phyloP scores from a whole-genome alignment of 768 basidiomycete genomes.

The Suillus clintonianus region DNA sequence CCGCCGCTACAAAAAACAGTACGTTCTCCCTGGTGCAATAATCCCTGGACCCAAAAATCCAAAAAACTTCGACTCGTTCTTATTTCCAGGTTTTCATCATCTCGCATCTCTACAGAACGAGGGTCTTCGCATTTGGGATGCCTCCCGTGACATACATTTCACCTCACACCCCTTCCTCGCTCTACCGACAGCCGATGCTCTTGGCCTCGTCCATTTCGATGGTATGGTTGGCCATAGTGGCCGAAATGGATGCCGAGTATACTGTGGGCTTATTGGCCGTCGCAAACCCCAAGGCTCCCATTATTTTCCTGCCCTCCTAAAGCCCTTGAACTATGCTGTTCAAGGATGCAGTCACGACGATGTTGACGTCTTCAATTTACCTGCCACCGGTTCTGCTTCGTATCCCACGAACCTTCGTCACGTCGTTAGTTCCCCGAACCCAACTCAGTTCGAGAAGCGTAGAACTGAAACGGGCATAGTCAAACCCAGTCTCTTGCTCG shows the following conservation, averaged over 20 bases:
- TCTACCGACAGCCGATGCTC: constrained; percentile 27
- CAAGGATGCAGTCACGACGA: constrained; percentile 32
- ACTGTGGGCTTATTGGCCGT: constrained; percentile 32
- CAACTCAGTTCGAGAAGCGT: constrained; percentile 23
- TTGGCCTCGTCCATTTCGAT: constrained; percentile 28
- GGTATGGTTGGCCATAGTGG: constrained; percentile 38
- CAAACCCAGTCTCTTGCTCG: constrained; percentile 39
- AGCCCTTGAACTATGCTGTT: constrained; percentile 28
- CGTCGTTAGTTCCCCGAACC: constrained; percentile 4
- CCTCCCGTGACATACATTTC: constrained; percentile 15
- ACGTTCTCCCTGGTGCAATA: constrained; percentile 33
- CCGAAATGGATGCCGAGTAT: constrained; percentile 35
- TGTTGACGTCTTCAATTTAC: constrained; percentile 22
- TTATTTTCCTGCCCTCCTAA: constrained; percentile 36
- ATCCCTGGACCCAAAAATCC: constrained; percentile 39
- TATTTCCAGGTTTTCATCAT: constrained; percentile 37
- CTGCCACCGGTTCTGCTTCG: constrained; percentile 3
- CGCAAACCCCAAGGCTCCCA: constrained; percentile 22
- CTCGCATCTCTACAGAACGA: constrained; percentile 31
- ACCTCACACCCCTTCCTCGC: constrained; percentile 15
- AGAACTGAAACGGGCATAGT: constrained; percentile 37
- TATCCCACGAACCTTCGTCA: constrained; percentile 3
- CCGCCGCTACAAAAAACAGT: constrained; percentile 31
- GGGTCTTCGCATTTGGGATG: constrained; percentile 36
- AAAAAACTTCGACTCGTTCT: constrained; percentile 34